phyloP scores from a whole-genome alignment of 2,329 filamentous ascomycete species.

The Sclerotinia trifoliorum region DNA sequence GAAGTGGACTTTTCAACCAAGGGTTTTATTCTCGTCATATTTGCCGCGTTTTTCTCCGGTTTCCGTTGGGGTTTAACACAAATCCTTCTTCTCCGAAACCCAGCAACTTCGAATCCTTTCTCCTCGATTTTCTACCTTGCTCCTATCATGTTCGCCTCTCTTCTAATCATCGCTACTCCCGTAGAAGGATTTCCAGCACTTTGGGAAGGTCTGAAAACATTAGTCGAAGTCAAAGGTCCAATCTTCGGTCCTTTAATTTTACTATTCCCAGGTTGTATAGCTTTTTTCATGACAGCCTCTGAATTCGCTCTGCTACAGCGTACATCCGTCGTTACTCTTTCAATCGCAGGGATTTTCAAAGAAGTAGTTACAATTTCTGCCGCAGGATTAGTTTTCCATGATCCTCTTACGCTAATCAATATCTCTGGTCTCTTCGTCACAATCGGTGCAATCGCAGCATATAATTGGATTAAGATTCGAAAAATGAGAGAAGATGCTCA shows the following conservation, averaged over 20 bases:
- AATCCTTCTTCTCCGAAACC: constrained; percentile 88
- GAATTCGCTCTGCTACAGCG: constrained; percentile 95
- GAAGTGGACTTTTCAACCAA: constrained; percentile 85
- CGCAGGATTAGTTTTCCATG: constrained; percentile 83
- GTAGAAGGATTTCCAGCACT: constrained; percentile 77
- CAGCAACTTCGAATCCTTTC: constrained; percentile 93
- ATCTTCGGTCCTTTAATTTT: constrained; percentile 69
- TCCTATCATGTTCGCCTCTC: constrained; percentile 87
- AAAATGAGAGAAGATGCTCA: constrained; percentile 82
- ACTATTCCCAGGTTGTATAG: constrained; percentile 84
- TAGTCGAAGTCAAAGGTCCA: constrained; percentile 67
- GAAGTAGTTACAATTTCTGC: constrained; percentile 95
- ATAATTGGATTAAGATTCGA: constrained; percentile 92
- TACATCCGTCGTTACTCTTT: constrained; percentile 92
- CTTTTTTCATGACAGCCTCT: constrained; percentile 94
- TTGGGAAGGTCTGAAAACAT: constrained; percentile 59
- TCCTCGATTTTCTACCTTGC: constrained; percentile 97
- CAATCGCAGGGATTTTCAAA: constrained; percentile 97
- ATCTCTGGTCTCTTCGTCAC: constrained; percentile 84
- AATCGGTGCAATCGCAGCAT: constrained; percentile 78
- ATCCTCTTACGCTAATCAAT: constrained; percentile 84
- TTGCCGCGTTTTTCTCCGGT: constrained; percentile 89
- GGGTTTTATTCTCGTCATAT: constrained; percentile 90
- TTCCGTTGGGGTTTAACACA: constrained; percentile 99
- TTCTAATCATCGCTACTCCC: constrained; percentile 77